Percentiles rank a stretch among this genome's conserved stretches.
phyloP scores from a whole-genome alignment of 805 yeast genomes.

The Metschnikowia corniflorae region DNA sequence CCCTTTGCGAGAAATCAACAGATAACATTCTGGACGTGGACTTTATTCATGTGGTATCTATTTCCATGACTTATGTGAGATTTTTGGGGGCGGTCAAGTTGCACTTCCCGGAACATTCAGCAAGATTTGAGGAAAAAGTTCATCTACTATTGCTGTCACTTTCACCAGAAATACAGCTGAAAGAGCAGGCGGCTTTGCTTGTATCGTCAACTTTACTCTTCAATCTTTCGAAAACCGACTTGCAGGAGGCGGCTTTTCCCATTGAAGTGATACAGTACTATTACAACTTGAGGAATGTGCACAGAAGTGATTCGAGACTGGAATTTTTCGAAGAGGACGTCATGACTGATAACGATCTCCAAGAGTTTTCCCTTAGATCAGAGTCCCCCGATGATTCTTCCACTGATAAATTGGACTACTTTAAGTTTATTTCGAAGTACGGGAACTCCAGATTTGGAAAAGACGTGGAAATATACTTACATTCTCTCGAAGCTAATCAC shows the following conservation, averaged over 20 bases:
- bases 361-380: neutral
- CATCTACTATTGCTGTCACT: constrained; percentile 9
- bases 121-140: constrained; percentile 6
- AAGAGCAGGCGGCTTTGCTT: constrained; percentile 4
- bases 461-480: too few species aligned
- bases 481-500: neutral
- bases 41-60: too few species aligned
- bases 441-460: constrained; percentile 1
- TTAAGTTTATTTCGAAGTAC: constrained; percentile 11
- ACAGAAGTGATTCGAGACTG: too few species aligned
- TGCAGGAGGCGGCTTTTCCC: constrained; percentile 12
- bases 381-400: neutral
- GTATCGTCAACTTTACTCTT: constrained; percentile 1
- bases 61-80: neutral
- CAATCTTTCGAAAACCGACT: constrained; percentile 1
- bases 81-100: neutral
- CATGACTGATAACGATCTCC: constrained; percentile 1
- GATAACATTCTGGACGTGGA: too few species aligned
- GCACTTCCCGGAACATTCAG: neutral
- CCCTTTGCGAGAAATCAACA: too few species aligned
- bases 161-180: constrained; percentile 9
- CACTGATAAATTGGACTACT: constrained; percentile 1
- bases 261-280: constrained; percentile 15
- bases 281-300: constrained; percentile 7
- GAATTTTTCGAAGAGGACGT: constrained; percentile 8